Conservation (phyloP, 495 filamentous ascomycete species). For the Parachaetomium inaequale region DNA sequence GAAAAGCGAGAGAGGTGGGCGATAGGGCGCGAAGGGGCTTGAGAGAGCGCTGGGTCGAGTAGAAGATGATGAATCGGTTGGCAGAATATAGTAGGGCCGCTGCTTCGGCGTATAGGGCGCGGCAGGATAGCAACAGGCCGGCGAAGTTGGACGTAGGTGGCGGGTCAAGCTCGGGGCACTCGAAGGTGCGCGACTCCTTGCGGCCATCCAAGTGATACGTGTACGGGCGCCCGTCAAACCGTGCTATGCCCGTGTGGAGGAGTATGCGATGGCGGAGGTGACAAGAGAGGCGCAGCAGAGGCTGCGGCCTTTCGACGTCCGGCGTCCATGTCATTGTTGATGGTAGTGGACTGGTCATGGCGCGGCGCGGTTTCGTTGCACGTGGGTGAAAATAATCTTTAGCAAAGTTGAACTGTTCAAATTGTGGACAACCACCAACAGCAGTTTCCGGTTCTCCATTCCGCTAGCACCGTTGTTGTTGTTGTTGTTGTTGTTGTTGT, state of each 20-base stretch:
- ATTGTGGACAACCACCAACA: no score
- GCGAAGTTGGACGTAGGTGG: background rate
- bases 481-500: no score
- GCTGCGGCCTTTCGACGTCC: no score
- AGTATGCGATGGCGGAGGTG: constrained; percentile 1
- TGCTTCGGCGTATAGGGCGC: background rate
- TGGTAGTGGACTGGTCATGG: no score
- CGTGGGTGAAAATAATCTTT: no score
- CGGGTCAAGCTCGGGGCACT: background rate
- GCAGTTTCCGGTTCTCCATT: no score
- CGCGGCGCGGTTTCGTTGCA: no score
- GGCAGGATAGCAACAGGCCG: background rate
- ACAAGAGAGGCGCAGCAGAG: background rate
- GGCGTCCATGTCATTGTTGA: no score
- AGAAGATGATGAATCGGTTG: constrained; percentile 3
- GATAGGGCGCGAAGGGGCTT: background rate
- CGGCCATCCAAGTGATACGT: background rate
- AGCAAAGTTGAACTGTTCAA: no score
- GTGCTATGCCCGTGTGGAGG: background rate
- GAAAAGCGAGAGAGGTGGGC: background rate
- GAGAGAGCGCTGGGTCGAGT: background rate
- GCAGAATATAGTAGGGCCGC: background rate
- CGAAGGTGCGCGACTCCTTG: background rate
- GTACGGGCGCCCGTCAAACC: background rate
- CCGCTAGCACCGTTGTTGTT: no score